A percentile compares a stretch with the other conserved stretches of the same genome.
These are phyloP conservation scores for Acrocalymma vagum DNA, from an alignment of 2,329 filamentous ascomycete species.

Conservation along the genomic window DNA sequence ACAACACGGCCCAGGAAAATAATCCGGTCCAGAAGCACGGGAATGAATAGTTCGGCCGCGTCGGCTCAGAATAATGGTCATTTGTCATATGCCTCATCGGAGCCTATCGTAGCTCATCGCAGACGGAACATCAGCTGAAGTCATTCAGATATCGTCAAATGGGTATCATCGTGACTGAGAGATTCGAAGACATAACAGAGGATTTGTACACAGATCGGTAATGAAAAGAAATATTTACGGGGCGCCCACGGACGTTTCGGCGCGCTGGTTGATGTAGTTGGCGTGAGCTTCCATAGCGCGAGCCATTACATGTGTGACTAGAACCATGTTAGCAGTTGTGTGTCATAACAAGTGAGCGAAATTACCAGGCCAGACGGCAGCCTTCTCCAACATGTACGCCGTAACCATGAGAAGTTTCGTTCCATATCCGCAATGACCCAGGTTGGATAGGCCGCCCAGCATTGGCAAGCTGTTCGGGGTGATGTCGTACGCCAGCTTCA, in stretches of 20 bases:
- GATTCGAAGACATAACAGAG: constrained; percentile 9
- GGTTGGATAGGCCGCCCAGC: constrained; percentile 64
- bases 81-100: constrained; percentile 14
- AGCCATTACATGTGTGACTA: constrained; percentile 75
- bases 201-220: constrained; percentile 28
- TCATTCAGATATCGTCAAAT: constrained; percentile 17
- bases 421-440: constrained; percentile 74
- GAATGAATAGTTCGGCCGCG: no score
- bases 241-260: constrained; percentile 55
- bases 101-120: no score
- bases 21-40: no score
- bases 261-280: constrained; percentile 68
- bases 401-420: constrained; percentile 85
- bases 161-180: constrained; percentile 30
- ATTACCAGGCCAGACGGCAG: constrained; percentile 91
- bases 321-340: constrained; percentile 30
- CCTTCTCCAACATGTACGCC: constrained; percentile 86
- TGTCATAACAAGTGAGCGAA: constrained; percentile 16
- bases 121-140: constrained; percentile 7
- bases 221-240: constrained; percentile 35
- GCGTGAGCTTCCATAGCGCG: constrained; percentile 72
- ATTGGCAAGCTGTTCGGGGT: constrained; percentile 57
- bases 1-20: no score
- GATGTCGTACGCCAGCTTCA: constrained; percentile 73
- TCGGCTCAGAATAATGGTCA: constrained; percentile 1